A percentile compares a stretch with the other conserved stretches of the same genome.
phyloP scores from a whole-genome alignment of 495 filamentous ascomycete species.

The Choiromyces venosus region DNA sequence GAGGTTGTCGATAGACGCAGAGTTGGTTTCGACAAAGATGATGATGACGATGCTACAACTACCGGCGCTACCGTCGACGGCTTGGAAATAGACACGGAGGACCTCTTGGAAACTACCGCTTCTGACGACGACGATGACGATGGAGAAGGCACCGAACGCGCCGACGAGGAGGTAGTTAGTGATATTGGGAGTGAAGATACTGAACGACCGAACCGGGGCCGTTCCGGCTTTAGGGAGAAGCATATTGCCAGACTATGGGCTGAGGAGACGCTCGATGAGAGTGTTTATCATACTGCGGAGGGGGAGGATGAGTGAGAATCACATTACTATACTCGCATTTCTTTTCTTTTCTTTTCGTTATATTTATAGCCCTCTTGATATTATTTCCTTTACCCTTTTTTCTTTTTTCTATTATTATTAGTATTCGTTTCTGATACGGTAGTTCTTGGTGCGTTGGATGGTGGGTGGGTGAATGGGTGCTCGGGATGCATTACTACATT shows the following conservation, averaged over 20 bases:
- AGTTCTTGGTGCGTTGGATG: too few species aligned
- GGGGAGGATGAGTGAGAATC: conserved; percentile 25
- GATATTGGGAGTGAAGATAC: conserved; percentile 22
- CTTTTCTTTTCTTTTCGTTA: too few species aligned
- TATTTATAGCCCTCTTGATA: not conserved
- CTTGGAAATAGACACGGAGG: conserved; percentile 17
- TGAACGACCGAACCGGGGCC: conserved; percentile 12
- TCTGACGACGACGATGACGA: conserved; percentile 21
- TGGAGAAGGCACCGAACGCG: conserved; percentile 17
- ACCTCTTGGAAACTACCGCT: not conserved
- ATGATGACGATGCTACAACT: not conserved
- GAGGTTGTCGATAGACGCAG: conserved; percentile 33
- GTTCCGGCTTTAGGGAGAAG: conserved; percentile 8
- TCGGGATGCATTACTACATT: too few species aligned
- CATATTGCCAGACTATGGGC: conserved; percentile 21
- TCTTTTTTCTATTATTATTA: too few species aligned
- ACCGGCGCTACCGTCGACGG: conserved; percentile 3
- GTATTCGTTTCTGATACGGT: too few species aligned
- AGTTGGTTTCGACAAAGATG: conserved; percentile 25
- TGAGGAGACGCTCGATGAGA: conserved; percentile 35
- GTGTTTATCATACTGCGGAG: conserved; percentile 37
- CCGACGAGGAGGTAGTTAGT: conserved; percentile 9
- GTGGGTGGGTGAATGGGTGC: too few species aligned
- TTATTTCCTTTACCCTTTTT: not conserved
- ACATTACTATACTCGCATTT: not conserved